Evolutionary conservation across 1,284 basidiomycete genomes (phyloP).

Genomic region (Polyporus tsugae): DNA sequence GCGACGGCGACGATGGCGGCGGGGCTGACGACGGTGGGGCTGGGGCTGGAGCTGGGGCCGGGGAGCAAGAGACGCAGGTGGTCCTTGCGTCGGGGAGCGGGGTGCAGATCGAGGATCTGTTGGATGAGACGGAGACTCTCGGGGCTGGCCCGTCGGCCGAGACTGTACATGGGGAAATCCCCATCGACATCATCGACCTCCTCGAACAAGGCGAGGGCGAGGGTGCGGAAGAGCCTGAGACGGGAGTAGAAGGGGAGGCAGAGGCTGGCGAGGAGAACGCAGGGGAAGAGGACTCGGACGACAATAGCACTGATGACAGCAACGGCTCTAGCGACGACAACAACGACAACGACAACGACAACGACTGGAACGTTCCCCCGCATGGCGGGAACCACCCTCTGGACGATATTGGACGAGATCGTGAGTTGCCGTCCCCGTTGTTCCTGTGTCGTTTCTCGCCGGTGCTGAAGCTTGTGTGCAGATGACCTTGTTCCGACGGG

Average conservation of each 20-base stretch:
- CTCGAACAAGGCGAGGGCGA: slow-evolving; percentile 3
- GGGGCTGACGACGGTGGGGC: background rate
- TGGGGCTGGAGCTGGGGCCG: slow-evolving; percentile 8
- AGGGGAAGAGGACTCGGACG: slow-evolving; percentile 11
- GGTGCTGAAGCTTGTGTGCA: background rate
- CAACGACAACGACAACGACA: background rate
- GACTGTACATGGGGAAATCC: background rate
- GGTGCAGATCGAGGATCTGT: background rate
- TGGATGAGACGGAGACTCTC: background rate
- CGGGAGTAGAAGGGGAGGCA: slow-evolving; percentile 18
- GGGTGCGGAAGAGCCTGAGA: slow-evolving; percentile 15
- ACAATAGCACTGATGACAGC: slow-evolving; percentile 14
- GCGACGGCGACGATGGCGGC: background rate
- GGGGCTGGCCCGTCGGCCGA: slow-evolving; percentile 11
- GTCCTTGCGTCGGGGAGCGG: slow-evolving; percentile 1
- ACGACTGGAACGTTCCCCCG: background rate
- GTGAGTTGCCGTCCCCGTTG: slow-evolving; percentile 9
- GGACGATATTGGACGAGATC: slow-evolving; percentile 6
- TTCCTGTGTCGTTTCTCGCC: background rate
- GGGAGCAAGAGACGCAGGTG: slow-evolving; percentile 6
- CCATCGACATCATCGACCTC: background rate
- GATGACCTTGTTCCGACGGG: slow-evolving; percentile 9
- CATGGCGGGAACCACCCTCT: background rate
- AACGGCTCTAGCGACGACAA: slow-evolving; percentile 9
- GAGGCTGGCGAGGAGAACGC: slow-evolving; percentile 5